Evolutionary conservation across 192 early-diverging fungal genomes (phyloP), one percentile per base, ranked within the genome.

Genomic region (Podila clonocystis): DNA sequence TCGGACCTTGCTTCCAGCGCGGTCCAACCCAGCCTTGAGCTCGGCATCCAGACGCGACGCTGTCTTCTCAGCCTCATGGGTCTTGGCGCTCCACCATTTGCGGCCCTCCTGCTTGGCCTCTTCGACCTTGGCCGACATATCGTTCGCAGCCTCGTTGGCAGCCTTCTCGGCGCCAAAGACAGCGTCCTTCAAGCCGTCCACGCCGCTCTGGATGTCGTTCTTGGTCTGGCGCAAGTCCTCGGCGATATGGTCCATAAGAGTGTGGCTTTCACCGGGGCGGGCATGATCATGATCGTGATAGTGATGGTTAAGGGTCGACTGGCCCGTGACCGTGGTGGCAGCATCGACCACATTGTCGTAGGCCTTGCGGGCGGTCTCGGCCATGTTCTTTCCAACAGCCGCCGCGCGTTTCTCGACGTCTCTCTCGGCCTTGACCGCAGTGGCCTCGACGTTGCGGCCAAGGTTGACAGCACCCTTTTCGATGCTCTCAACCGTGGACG

Each of bases 331-430:
- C 15, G 70, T 63, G 26, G 50, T 63, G 20, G 76, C 69, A 15
- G 76, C 76, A 64, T 80, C 76, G 12, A 80, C 50, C 17, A 80
- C 76, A 63, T 80, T 80, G 38, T 72, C 65, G 20, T 80, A 72
- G 8, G 76, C 76, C 45, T 80, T 80, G 33, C 49, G 67, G 9
- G 76, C 70, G 8, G 76, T 68, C 3, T 80, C 70, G 30, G 61
- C 2, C 52, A 64, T 29, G 8, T 67, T 26, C 45, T 63, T 68
- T 34, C 64, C 64, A 28, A 69, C 22, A 24, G 38, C 9, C 6
- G n/a, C n/a, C 2, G 67, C 74, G 4, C 74, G 66, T 2, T 50
- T 50, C 36, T 75, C 68, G 41, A 75, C 67, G 59, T 74, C 65
- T 17, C 26, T 66, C 58, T 55, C 76, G 6, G 76, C 76, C 52